Conservation (phyloP, 768 basidiomycete genomes). For the Amanita exitialis region DNA sequence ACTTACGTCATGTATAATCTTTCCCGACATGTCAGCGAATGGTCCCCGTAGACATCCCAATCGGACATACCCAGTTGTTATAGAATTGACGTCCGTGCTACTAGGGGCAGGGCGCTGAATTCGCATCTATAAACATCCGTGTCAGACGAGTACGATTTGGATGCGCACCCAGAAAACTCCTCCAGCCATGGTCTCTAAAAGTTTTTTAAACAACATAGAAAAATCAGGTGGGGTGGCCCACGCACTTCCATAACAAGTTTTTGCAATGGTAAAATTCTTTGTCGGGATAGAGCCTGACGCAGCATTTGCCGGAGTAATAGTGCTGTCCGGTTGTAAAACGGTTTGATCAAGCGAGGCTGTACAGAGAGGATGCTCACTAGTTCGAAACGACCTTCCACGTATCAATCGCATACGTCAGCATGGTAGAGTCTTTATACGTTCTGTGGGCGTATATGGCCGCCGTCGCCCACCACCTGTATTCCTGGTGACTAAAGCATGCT, state of each 20-base stretch:
- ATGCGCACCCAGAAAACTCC: slow-evolving; percentile 43
- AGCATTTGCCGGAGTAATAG: slow-evolving; percentile 31
- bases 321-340: slow-evolving; percentile 16
- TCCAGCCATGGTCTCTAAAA: slow-evolving; percentile 37
- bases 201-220: neutral
- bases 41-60: neutral
- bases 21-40: neutral
- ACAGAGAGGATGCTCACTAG: slow-evolving; percentile 23
- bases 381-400: slow-evolving; percentile 39
- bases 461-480: slow-evolving; percentile 42
- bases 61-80: neutral
- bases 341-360: neutral
- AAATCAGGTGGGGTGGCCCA: neutral
- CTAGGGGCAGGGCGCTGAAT: neutral
- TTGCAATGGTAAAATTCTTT: slow-evolving; percentile 30
- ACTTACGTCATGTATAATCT: neutral
- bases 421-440: slow-evolving; percentile 31
- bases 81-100: neutral
- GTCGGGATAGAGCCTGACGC: slow-evolving; percentile 23
- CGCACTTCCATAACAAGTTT: slow-evolving; percentile 35
- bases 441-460: slow-evolving; percentile 40
- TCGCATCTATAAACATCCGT: slow-evolving; percentile 30
- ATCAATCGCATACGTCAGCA: slow-evolving; percentile 32
- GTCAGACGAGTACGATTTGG: slow-evolving; percentile 19
- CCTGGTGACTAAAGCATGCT: neutral